Conservation (phyloP, 345 rosid genomes). For the Lepidium africanum region DNA sequence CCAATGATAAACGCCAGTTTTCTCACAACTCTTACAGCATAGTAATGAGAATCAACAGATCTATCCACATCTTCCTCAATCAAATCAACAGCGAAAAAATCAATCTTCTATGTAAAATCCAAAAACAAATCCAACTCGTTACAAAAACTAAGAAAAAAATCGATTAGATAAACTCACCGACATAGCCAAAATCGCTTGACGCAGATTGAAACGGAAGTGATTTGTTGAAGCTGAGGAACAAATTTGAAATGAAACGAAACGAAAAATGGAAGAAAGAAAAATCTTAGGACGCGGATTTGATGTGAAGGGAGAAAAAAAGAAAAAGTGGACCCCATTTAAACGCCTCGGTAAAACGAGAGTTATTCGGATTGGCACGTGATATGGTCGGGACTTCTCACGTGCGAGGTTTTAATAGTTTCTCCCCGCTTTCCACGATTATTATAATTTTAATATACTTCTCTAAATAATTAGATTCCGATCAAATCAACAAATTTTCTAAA, state of each 20-base stretch:
- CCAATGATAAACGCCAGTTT: not conserved
- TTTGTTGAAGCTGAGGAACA: not conserved
- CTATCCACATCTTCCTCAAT: not conserved
- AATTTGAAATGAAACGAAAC: conserved; percentile 7
- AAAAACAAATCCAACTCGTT: not conserved
- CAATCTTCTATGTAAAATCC: not conserved
- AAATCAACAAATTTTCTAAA: not conserved
- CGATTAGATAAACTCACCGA: conserved; percentile 10
- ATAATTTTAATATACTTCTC: not conserved
- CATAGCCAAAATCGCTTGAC: conserved; percentile 13
- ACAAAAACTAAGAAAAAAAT: not conserved
- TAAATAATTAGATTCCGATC: not conserved
- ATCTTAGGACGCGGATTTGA: conserved; percentile 18
- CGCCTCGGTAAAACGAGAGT: conserved; percentile 14
- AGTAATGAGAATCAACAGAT: conserved; percentile 14
- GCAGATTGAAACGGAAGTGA: not conserved
- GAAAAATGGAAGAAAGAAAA: not conserved
- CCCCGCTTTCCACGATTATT: not conserved
- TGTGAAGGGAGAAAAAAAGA: not conserved
- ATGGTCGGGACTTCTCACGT: conserved; percentile 23
- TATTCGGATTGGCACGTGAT: conserved; percentile 24
- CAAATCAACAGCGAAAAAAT: not conserved
- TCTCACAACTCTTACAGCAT: not conserved
- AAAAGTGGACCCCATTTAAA: conserved; percentile 11
- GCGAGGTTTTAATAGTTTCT: not conserved